Percentiles rank a stretch among this genome's conserved stretches.
phyloP scores from a whole-genome alignment of 768 basidiomycete genomes.

The Kwoniella shandongensis region DNA sequence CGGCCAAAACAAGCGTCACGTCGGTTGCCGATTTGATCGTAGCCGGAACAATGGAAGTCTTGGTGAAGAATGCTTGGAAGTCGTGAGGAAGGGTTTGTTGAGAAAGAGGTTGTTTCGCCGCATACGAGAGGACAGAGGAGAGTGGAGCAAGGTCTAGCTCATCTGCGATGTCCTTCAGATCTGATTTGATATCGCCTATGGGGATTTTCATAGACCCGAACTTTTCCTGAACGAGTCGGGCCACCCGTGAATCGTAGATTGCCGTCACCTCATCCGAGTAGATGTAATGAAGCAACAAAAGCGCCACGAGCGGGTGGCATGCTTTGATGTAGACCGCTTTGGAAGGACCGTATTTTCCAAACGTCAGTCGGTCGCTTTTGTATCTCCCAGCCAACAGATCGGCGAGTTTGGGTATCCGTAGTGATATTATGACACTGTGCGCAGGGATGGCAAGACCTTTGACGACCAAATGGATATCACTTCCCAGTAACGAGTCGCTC shows the following conservation, averaged over 20 bases:
- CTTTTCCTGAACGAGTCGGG: slow-evolving; percentile 56
- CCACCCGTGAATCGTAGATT: slow-evolving; percentile 77
- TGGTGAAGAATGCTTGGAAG: slow-evolving; percentile 60
- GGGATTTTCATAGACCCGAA: slow-evolving; percentile 47
- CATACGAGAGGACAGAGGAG: slow-evolving; percentile 60
- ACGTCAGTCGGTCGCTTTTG: slow-evolving; percentile 13
- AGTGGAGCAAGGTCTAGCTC: slow-evolving; percentile 65
- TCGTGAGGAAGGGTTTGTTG: slow-evolving; percentile 59
- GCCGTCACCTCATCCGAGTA: slow-evolving; percentile 82
- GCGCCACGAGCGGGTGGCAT: slow-evolving; percentile 65
- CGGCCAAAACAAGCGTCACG: slow-evolving; percentile 67
- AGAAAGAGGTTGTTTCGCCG: slow-evolving; percentile 61
- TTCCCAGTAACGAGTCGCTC: slow-evolving; percentile 58
- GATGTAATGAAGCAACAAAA: slow-evolving; percentile 79
- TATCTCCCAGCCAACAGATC: slow-evolving; percentile 15
- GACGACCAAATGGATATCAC: slow-evolving; percentile 64
- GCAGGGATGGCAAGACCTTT: slow-evolving; percentile 53
- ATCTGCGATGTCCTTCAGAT: slow-evolving; percentile 64
- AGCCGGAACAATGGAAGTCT: slow-evolving; percentile 24
- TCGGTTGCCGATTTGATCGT: slow-evolving; percentile 56
- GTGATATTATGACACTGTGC: slow-evolving; percentile 32
- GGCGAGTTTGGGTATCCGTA: slow-evolving; percentile 26
- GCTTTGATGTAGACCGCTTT: slow-evolving; percentile 57
- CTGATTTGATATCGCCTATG: slow-evolving; percentile 61
- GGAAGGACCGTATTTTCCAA: slow-evolving; percentile 6